Base-by-base conservation (phyloP, 2,329 filamentous ascomycete genomes). In the Ilyonectria destructans region DNA sequence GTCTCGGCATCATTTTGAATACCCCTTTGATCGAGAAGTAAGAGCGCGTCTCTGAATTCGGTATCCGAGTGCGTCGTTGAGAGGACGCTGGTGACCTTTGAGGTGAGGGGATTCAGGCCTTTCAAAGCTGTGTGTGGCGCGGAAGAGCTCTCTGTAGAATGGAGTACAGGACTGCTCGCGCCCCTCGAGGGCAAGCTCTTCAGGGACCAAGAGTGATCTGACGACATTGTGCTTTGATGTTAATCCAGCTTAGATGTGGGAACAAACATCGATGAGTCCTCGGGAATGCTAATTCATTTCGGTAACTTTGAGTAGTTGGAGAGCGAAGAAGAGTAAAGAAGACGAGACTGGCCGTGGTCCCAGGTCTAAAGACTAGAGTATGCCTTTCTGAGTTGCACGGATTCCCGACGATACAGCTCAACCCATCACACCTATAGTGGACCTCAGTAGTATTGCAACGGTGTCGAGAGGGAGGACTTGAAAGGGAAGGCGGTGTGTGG, bases 11-110 rank as follows among this genome's bases (percentile, higher is more conserved):
- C 93, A 78, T 97, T 98, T 62, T 87, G 84, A 15, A 95, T 80
- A 1, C 87, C 87, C 40, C 93, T 88, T 57, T 89, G 84, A 81
- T 98, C 96, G 21, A 98, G 84, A 1, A 96, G 89, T 59, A 89
- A 85, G 33, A 99, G 84, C 15, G 95, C 92, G 84, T 97, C 93
- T 71, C 94, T 90, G 74, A 98, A 97, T 73, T 98, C 96, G 6
- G 93, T 87, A 81, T 98, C 96, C 7, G 95, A 93, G 82, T 97
- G 98, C 0, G 96, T 97, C 2, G 94, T 92, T 4, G 96, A 97
- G 56, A 98, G 88, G 46, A 98, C 92, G 69, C 89, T 91, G 26
- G 94, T 93, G 74, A 98, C 89, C 78, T 96, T 94, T 68, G 92
- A 92, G 8, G 93, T 91, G 35, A 98, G 85, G 8, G 94, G 92